phyloP scores from a whole-genome alignment of 495 filamentous ascomycete species.

The Paragyromitra xinjiangensis region DNA sequence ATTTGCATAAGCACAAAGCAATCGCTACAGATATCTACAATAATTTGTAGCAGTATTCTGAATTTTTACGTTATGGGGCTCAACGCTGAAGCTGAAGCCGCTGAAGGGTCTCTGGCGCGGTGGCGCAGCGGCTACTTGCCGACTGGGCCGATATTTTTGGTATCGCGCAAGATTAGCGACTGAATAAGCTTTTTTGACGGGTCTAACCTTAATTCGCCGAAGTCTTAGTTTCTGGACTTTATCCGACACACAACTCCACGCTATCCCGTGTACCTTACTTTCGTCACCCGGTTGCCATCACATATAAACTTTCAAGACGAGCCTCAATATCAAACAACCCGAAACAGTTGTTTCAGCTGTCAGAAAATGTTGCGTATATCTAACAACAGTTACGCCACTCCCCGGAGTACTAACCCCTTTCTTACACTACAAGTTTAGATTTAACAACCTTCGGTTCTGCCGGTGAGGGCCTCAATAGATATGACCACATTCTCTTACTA shows the following conservation, averaged over 20 bases:
- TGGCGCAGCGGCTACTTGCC: conserved; percentile 37
- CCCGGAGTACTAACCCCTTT: background rate
- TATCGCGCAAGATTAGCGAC: conserved; percentile 45
- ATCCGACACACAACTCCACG: conserved; percentile 9
- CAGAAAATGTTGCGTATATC: background rate
- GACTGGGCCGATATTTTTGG: conserved; percentile 22
- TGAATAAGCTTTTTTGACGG: conserved; percentile 30
- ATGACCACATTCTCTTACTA: background rate
- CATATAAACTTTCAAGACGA: conserved; percentile 2
- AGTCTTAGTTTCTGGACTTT: conserved; percentile 6
- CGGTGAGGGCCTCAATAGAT: too few species aligned
- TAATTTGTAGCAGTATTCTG: background rate
- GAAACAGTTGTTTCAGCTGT: background rate
- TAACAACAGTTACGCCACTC: background rate
- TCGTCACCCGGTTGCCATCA: background rate
- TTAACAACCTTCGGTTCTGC: background rate
- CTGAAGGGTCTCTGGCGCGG: conserved; percentile 7
- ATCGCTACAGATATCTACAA: background rate
- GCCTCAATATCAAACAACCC: background rate
- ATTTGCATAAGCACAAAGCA: background rate
- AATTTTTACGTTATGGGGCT: background rate
- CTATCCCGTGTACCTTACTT: conserved; percentile 9
- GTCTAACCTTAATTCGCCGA: conserved; percentile 39
- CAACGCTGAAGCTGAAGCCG: background rate
- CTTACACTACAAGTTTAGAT: background rate